Base-by-base conservation (phyloP, 305 asterid species). In the Fraxinus dipetala region DNA sequence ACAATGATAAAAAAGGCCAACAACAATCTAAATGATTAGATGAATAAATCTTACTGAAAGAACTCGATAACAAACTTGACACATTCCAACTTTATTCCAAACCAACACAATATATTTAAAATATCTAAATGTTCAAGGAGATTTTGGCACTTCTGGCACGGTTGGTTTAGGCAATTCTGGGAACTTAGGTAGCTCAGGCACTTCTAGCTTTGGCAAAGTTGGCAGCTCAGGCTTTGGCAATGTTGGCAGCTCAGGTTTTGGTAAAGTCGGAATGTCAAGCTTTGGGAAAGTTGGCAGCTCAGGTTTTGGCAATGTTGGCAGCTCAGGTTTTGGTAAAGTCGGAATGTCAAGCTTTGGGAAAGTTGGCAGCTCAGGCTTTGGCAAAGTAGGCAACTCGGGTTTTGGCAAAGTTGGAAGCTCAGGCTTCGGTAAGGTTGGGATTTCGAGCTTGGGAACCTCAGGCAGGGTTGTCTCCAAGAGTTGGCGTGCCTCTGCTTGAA, bases 141-240 rank as follows among this genome's bases (percentile, higher is more conserved):
- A 32, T 34, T 77, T 8, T 1, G 84, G 40, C 6, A 75, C 18
- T 30, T 77, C 43, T 10, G 89, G 81, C 13, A 56, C 3, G 24
- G 84, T 84, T 1, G 76, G 72, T 13, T 67, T 79, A 0, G 84
- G 84, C 1, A 77, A 1, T 6, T 31, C 76, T 1, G 78, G 61
- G 48, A 79, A 16, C 14, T 43, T 14, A 14, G 86, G 83, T 14
- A 79, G 18, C 24, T 79, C 80, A 5, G 75, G 81, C 18, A 51
- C 6, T n/a, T 78, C 61, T 0, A 77, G 82, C 16, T 84, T 40
- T 6, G 79, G 83, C 51, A 72, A 36, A 48, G 72, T 11, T 48
- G 83, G 83, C 32, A 80, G 16, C 56, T 80, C 83, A 2, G 38
- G 79, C 20, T 80, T 80, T 20, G 51, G 73, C 67, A 75, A 67